Percentiles rank a stretch among this genome's conserved stretches.
phyloP scores from a whole-genome alignment of 2,329 filamentous ascomycete species.

The Epichloe scottii region DNA sequence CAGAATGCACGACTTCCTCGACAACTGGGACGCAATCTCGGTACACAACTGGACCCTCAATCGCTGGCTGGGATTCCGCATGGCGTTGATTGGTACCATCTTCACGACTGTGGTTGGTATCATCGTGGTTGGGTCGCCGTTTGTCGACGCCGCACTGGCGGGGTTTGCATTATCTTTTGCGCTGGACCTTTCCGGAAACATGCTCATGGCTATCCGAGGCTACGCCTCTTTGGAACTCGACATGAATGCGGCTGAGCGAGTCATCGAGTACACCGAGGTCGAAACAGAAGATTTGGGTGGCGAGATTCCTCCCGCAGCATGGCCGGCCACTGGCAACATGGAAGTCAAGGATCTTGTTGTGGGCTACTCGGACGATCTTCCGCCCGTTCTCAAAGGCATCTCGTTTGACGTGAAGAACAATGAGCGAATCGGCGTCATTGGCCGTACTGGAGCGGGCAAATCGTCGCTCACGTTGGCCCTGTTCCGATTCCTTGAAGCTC shows the following conservation, averaged over 20 bases:
- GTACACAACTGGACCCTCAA: slow-evolving; percentile 63
- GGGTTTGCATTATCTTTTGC: slow-evolving; percentile 67
- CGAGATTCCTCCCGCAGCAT: slow-evolving; percentile 50
- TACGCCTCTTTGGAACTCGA: slow-evolving; percentile 63
- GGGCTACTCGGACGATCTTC: slow-evolving; percentile 57
- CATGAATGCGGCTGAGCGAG: slow-evolving; percentile 67
- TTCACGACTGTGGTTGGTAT: slow-evolving; percentile 55
- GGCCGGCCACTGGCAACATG: slow-evolving; percentile 62
- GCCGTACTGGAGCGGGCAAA: slow-evolving; percentile 68
- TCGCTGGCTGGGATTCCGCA: slow-evolving; percentile 64
- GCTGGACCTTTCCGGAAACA: slow-evolving; percentile 50
- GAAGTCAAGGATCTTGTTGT: slow-evolving; percentile 64
- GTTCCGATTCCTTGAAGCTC: slow-evolving; percentile 64
- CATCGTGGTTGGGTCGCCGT: slow-evolving; percentile 47
- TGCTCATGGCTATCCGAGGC: slow-evolving; percentile 54
- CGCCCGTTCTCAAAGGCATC: slow-evolving; percentile 57
- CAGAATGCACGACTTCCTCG: slow-evolving; percentile 57
- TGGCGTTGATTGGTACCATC: slow-evolving; percentile 54
- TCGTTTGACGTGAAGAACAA: slow-evolving; percentile 54
- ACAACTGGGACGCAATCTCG: slow-evolving; percentile 52
- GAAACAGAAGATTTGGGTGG: slow-evolving; percentile 54
- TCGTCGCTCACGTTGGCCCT: slow-evolving; percentile 63
- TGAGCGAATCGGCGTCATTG: slow-evolving; percentile 64
- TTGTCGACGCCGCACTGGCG: slow-evolving; percentile 56
- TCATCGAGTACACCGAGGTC: slow-evolving; percentile 62